Conservation (phyloP, 768 basidiomycete species). For the Rossbeevera mucosa region DNA sequence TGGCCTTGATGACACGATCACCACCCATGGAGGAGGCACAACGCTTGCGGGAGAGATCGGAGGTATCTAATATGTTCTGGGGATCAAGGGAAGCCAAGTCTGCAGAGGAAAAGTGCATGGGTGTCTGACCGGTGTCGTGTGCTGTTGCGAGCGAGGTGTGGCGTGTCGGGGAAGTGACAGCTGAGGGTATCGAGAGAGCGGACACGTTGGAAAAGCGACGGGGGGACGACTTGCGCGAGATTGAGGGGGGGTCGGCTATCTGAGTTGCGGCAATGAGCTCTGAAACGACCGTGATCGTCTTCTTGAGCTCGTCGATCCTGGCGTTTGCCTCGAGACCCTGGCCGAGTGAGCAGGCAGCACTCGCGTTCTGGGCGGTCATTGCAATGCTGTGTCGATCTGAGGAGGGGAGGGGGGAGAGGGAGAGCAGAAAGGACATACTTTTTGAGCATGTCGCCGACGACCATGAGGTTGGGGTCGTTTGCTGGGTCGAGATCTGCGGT, state of each 20-base stretch:
- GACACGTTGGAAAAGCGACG: slow-evolving; percentile 17
- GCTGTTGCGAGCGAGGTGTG: slow-evolving; percentile 15
- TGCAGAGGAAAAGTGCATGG: slow-evolving; percentile 17
- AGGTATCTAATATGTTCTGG: slow-evolving; percentile 26
- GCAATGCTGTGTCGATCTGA: slow-evolving; percentile 46
- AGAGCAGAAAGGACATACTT: slow-evolving; percentile 38
- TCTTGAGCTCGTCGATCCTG: slow-evolving; percentile 53
- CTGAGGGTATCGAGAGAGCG: slow-evolving; percentile 35
- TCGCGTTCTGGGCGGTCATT: slow-evolving; percentile 55
- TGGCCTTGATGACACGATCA: slow-evolving; percentile 43
- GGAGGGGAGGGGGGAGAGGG: neutral
- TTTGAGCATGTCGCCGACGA: slow-evolving; percentile 46
- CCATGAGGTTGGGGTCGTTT: slow-evolving; percentile 46
- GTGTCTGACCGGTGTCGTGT: slow-evolving; percentile 24
- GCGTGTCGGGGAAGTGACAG: slow-evolving; percentile 17
- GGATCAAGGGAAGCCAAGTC: slow-evolving; percentile 22
- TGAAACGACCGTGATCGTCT: slow-evolving; percentile 49
- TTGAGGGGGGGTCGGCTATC: slow-evolving; percentile 30
- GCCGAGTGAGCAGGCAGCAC: slow-evolving; percentile 43
- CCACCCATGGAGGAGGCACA: slow-evolving; percentile 46
- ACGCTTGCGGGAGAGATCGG: slow-evolving; percentile 47
- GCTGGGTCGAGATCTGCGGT: slow-evolving; percentile 25
- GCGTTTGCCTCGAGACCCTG: slow-evolving; percentile 44
- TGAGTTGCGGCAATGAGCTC: slow-evolving; percentile 48
- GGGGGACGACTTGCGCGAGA: slow-evolving; percentile 32